phyloP scores from a whole-genome alignment of 306 rosid species.

The Medicago ruthenica region DNA sequence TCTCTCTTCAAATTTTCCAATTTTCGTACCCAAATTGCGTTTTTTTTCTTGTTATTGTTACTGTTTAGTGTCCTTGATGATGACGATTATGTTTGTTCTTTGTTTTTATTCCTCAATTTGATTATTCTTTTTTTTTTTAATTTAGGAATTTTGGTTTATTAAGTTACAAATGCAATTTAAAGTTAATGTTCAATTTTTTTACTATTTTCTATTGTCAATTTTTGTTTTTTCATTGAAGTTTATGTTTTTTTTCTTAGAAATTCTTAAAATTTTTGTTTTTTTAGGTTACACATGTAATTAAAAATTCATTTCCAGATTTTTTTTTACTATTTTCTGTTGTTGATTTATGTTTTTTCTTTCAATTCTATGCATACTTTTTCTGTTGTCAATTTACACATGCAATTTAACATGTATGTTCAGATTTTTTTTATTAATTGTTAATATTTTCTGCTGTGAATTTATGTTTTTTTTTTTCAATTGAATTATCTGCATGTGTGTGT shows the following conservation, averaged over 20 bases:
- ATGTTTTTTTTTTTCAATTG: neutral
- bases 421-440: neutral
- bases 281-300: conserved; percentile 18
- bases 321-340: too few species aligned
- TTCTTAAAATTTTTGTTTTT: neutral
- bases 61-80: neutral
- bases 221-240: neutral
- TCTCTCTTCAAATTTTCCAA: neutral
- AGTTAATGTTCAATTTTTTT: neutral
- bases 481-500: too few species aligned
- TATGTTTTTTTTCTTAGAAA: too few species aligned
- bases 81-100: neutral
- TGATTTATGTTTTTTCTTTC: neutral
- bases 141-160: neutral
- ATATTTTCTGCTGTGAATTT: neutral
- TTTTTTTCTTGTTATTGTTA: neutral
- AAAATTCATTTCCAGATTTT: neutral
- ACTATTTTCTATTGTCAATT: neutral
- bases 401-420: neutral
- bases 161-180: neutral
- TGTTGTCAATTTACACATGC: neutral
- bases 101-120: neutral
- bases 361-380: too few species aligned
- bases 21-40: neutral
- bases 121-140: neutral